Conservation (phyloP, 306 rosid species). For the Glycyrrhiza uralensis region DNA sequence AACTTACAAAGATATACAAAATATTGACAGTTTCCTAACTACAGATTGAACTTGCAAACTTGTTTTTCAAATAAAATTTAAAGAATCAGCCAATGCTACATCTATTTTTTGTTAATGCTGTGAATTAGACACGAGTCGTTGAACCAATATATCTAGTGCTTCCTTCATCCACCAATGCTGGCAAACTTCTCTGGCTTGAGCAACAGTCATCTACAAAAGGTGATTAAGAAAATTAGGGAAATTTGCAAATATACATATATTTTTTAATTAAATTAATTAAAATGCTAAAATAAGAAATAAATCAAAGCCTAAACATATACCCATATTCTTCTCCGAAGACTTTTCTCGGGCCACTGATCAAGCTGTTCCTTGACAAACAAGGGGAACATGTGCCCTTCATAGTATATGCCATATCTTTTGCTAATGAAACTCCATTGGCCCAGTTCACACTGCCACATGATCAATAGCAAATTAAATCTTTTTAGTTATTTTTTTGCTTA, state of each 20-base stretch:
- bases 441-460: constrained; percentile 55
- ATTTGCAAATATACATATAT: background rate
- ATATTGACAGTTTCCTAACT: background rate
- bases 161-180: constrained; percentile 99
- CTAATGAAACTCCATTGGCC: constrained; percentile 95
- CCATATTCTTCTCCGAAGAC: constrained; percentile 72
- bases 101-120: constrained; percentile 1
- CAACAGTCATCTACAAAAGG: constrained; percentile 56
- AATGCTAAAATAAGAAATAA: background rate
- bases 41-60: background rate
- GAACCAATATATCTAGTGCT: constrained; percentile 80
- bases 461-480: background rate
- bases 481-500: too few relatives aligned
- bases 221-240: background rate
- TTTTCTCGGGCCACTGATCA: constrained; percentile 88
- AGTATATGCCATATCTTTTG: constrained; percentile 73
- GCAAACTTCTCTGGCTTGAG: constrained; percentile 80
- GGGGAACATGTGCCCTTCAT: constrained; percentile 96
- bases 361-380: constrained; percentile 82
- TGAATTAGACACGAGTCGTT: constrained; percentile 45
- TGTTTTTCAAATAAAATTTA: background rate
- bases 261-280: background rate
- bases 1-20: background rate
- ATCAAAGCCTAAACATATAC: constrained; percentile 42
- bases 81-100: constrained; percentile 25